Evolutionary conservation across 345 rosid species (phyloP), one percentile per base, ranked within the genome.

Genomic region (Erucastrum elatum): DNA sequence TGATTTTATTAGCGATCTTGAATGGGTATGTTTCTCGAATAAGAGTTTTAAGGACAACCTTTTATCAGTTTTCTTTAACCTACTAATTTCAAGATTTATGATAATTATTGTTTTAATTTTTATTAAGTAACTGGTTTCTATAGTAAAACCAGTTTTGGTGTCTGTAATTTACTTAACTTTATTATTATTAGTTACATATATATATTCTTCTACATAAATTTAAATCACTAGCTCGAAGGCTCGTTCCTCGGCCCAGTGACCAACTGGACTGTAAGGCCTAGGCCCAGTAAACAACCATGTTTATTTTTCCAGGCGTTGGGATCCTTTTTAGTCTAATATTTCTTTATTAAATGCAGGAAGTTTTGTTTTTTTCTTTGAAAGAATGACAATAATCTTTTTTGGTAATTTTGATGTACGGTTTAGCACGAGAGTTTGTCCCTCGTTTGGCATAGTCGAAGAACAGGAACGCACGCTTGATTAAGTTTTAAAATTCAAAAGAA

Each of bases 251-350:
- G 49, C 13, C 49, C 13, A 41, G 4, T 41, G 49, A 3, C 13
- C 49, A 34, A 10, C 49, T 41, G 13, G 49, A 41, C 49, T 41
- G 4, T 41, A 41, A 10, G 49, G 49, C 13, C 13, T 41, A 41
- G 49, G 49, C 49, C 49, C 49, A 41, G 49, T 41, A 41, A 41
- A 13, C 49, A 41, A 11, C 13, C n/a, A 41, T 41, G 49, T 10
- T 41, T 41, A 41, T 41, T 41, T 37, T 77, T 71, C 31, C 63
- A 10, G 37, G 70, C 53, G 67, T 21, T 15, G 31, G 58, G 17
- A 70, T 63, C 64, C 63, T 33, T 76, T 44, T 13, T 0, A 5
- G 68, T 13, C 62, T 68, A 60, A 31, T 12, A 6, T 17, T 41
- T 68, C 7, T 41, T 34, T 21, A 21, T 21, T 21, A 21, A 21